Percentiles rank a stretch among this genome's conserved stretches.
Conservation (phyloP, 164 flowering plant genomes). For the Litsea cubeba region DNA sequence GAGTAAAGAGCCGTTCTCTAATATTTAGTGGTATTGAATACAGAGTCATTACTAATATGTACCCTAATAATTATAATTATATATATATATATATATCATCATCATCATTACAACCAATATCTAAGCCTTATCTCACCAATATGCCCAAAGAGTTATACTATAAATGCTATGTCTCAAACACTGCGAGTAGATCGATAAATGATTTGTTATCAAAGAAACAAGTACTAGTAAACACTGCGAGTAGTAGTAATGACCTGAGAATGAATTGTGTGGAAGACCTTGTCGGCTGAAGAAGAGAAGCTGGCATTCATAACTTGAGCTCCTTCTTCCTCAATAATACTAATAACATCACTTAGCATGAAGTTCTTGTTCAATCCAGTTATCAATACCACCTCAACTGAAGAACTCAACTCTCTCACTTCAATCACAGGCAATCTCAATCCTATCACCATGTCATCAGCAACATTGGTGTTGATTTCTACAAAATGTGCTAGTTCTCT, state of each 20-base stretch:
- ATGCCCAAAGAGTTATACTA: no score
- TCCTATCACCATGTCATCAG: not conserved
- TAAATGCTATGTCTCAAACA: no score
- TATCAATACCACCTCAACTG: slow-evolving; percentile 38
- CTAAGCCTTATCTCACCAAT: no score
- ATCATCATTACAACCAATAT: no score
- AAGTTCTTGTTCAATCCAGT: slow-evolving; percentile 35
- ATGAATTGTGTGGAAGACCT: slow-evolving; percentile 37
- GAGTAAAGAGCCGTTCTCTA: no score
- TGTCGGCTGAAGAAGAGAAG: slow-evolving; percentile 26
- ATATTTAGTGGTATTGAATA: no score
- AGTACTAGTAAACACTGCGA: no score
- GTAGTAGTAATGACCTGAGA: slow-evolving; percentile 36
- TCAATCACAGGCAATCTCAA: slow-evolving; percentile 34
- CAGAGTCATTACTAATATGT: no score
- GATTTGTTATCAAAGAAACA: not conserved
- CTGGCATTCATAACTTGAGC: slow-evolving; percentile 42
- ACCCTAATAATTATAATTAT: not conserved
- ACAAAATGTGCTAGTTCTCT: slow-evolving; percentile 17
- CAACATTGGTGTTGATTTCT: not conserved
- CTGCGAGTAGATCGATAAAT: not conserved
- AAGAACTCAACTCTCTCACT: slow-evolving; percentile 34
- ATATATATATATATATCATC: not conserved
- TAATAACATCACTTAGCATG: slow-evolving; percentile 35
- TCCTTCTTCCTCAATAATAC: slow-evolving; percentile 45